Base-by-base conservation (phyloP, 306 rosid genomes). In the Alnus glutinosa region DNA sequence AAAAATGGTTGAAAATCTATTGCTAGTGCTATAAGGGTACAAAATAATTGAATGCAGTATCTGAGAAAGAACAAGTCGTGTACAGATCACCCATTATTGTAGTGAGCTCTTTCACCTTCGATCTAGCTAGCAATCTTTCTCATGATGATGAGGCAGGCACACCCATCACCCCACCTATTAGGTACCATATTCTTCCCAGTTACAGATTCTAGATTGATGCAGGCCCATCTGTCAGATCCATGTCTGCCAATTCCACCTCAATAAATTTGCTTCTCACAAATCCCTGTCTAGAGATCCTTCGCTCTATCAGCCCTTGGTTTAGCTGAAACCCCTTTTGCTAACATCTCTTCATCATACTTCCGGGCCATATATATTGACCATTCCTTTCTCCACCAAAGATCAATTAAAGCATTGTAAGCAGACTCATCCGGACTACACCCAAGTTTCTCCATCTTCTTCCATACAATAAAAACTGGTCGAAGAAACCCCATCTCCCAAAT, bases 401-500 rank as follows among this genome's bases (percentile, higher is more conserved):
- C 96, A 68, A 95, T 92, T 72, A 95, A 52, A 59, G 92, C 97
- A 83, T 95, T 91, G 85, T 93, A 95, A 70, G 96, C 94, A 62
- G 89, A 73, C 18, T 85, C 97, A 87, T 86, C 90, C 0, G 97
- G 97, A 82, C 98, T 90, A 73, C 92, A 92, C 9, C 96, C 97
- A 54, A 91, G 87, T 61, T 87, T 82, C 71, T 88, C 82, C 98
- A 92, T 90, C 86, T 77, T 91, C 73, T 90, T 80, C 98, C 98
- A 95, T 66, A 91, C 86, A 3, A 88, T 14, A 78, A 90, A 89
- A 74, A 91, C 91, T 13, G 92, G 92, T 55, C 98, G 82, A 23
- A 93, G 94, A 84, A 92, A 95, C 14, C 97, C 98, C 98, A 92
- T 78, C 96, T 87, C 71, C 92, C 92, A 83, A 95, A 93, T 82